Evolutionary conservation across 2,329 filamentous ascomycete genomes (phyloP).

Genomic region (Orbilia quercus): DNA sequence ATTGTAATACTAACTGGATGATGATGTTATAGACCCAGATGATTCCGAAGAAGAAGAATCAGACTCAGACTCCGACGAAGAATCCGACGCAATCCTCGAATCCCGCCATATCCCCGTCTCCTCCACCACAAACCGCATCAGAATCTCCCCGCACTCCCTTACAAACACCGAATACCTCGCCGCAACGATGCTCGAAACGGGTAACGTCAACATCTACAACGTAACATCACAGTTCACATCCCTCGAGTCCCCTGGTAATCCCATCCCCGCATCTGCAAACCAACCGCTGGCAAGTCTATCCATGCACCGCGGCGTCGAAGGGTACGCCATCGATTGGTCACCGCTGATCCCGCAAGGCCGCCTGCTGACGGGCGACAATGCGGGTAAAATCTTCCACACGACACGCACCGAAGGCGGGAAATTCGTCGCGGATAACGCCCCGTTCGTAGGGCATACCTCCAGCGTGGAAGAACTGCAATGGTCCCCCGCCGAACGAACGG

Average conservation of each 20-base stretch:
- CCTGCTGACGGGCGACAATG: conserved; percentile 89
- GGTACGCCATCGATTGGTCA: conserved; percentile 98
- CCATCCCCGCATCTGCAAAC: conserved; percentile 79
- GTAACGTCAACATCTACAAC: conserved; percentile 91
- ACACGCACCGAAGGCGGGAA: conserved; percentile 86
- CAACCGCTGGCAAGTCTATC: conserved; percentile 88
- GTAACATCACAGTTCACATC: conserved; percentile 87
- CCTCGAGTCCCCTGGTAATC: conserved; percentile 87
- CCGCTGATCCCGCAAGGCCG: conserved; percentile 82
- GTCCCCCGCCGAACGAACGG: conserved; percentile 91
- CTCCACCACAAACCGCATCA: conserved; percentile 93
- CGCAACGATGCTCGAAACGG: conserved; percentile 91
- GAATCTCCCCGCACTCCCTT: conserved; percentile 76
- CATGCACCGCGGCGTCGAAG: conserved; percentile 85
- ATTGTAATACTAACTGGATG: conserved; percentile 11
- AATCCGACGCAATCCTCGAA: conserved; percentile 89
- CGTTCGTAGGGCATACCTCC: conserved; percentile 84
- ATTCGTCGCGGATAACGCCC: conserved; percentile 84
- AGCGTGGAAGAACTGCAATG: conserved; percentile 96
- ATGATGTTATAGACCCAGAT: conserved; percentile 26
- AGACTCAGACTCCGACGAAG: conserved; percentile 75
- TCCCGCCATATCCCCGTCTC: conserved; percentile 86
- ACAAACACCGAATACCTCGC: conserved; percentile 83
- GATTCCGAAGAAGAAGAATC: conserved; percentile 66
- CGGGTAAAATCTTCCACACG: conserved; percentile 88